Conservation (phyloP, 2,329 filamentous ascomycete species). For the Pleomassaria siparia region DNA sequence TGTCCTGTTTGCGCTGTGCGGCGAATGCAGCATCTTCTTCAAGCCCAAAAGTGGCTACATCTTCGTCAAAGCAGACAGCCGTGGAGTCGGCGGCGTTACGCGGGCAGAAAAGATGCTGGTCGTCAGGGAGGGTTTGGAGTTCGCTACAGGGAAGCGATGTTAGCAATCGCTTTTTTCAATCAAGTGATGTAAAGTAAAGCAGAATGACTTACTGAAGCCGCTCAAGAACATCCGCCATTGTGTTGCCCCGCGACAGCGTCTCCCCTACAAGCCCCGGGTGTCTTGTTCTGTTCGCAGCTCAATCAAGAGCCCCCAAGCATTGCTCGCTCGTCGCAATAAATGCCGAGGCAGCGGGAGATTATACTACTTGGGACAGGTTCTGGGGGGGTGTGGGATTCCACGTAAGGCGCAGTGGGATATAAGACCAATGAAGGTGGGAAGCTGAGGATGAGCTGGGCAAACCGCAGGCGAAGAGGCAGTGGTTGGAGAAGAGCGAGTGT, state of each 20-base stretch:
- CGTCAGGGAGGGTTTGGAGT: slow-evolving; percentile 39
- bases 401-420: not conserved
- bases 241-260: slow-evolving; percentile 11
- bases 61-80: slow-evolving; percentile 49
- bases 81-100: slow-evolving; percentile 40
- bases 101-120: slow-evolving; percentile 53
- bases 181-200: not conserved
- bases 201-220: slow-evolving; percentile 34
- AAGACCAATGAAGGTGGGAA: no score
- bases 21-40: slow-evolving; percentile 30
- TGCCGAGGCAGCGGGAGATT: not conserved
- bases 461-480: not conserved
- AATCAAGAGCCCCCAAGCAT: slow-evolving; percentile 15
- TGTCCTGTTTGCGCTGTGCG: slow-evolving; percentile 32
- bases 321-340: not conserved
- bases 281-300: slow-evolving; percentile 4
- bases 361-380: no score
- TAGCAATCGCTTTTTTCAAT: slow-evolving; percentile 13
- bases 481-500: no score
- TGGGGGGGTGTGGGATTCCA: not conserved
- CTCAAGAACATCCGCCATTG: slow-evolving; percentile 38
- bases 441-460: not conserved
- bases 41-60: slow-evolving; percentile 34
- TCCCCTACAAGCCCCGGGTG: not conserved
- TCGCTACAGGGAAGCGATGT: slow-evolving; percentile 31